Conservation (phyloP, 805 yeast genomes). For the Ogataea nakhonphanomensis region DNA sequence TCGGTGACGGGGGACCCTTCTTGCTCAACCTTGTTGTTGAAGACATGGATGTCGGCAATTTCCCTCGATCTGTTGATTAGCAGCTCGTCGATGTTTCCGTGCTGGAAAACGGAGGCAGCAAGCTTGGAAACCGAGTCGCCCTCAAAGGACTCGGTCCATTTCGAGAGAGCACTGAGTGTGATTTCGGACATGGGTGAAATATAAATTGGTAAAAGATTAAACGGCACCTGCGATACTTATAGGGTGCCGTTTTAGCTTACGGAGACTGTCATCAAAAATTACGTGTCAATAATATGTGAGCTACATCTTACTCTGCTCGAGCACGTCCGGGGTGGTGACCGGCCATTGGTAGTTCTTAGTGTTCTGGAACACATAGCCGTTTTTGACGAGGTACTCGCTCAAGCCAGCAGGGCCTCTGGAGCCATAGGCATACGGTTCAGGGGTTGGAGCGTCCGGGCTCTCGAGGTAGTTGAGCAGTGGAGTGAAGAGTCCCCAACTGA, state of each 20-base stretch:
- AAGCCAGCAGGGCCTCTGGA: slow-evolving; percentile 81
- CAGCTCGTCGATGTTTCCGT: slow-evolving; percentile 38
- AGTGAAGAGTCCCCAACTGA: slow-evolving; percentile 90
- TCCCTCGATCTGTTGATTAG: slow-evolving; percentile 35
- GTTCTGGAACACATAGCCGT: slow-evolving; percentile 69
- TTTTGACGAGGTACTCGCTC: slow-evolving; percentile 55
- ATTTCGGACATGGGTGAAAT: slow-evolving; percentile 6
- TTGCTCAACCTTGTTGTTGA: slow-evolving; percentile 40
- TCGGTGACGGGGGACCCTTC: slow-evolving; percentile 67
- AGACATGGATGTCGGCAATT: slow-evolving; percentile 34
- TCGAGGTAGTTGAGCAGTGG: slow-evolving; percentile 84
- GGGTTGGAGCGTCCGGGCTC: slow-evolving; percentile 61
- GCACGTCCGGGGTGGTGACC: slow-evolving; percentile 53
- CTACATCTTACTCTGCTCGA: slow-evolving; percentile 28
- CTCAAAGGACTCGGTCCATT: slow-evolving; percentile 29
- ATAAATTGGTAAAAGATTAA: background rate
- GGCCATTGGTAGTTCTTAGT: slow-evolving; percentile 88
- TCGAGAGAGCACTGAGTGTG: slow-evolving; percentile 15
- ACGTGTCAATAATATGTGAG: slow-evolving; percentile 3
- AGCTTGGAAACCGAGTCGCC: slow-evolving; percentile 29
- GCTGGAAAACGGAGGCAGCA: slow-evolving; percentile 33
- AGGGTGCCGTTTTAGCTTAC: background rate
- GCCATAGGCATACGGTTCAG: slow-evolving; percentile 78
- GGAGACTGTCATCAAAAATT: background rate
- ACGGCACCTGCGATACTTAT: background rate